phyloP scores from a whole-genome alignment of 768 basidiomycete genomes.

The Termitomyces sp. region DNA sequence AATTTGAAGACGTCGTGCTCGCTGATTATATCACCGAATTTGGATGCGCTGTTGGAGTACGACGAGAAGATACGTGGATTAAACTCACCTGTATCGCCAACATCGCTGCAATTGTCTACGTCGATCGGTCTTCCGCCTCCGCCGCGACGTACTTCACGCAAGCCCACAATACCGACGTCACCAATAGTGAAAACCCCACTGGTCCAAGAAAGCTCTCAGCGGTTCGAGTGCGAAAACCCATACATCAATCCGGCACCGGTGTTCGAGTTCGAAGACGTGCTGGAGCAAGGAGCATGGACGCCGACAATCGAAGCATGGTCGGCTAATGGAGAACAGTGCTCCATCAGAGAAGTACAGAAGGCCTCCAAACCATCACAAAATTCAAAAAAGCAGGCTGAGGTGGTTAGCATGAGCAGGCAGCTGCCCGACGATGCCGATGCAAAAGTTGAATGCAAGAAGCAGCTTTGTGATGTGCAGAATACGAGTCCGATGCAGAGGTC shows the following conservation, averaged over 20 bases:
- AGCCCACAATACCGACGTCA: constrained; percentile 14
- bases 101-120: constrained; percentile 1
- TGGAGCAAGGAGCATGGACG: constrained; percentile 5
- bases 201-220: constrained; percentile 5
- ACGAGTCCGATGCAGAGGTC: not conserved
- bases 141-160: constrained; percentile 20
- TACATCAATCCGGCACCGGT: constrained; percentile 42
- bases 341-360: constrained; percentile 1
- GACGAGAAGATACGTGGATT: constrained; percentile 40
- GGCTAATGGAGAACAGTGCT: constrained; percentile 9
- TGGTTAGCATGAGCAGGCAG: constrained; percentile 12
- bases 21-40: constrained; percentile 50
- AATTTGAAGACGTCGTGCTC: constrained; percentile 14
- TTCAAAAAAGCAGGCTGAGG: constrained; percentile 11
- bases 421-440: constrained; percentile 5
- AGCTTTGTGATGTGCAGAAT: constrained; percentile 8
- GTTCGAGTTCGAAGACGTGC: constrained; percentile 4
- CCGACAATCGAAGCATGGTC: not conserved
- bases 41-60: constrained; percentile 54
- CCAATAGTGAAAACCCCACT: constrained; percentile 9
- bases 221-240: constrained; percentile 24
- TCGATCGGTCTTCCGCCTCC: constrained; percentile 51
- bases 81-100: not conserved
- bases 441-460: not conserved
- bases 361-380: constrained; percentile 7